A percentile compares a stretch with the other conserved stretches of the same genome.
phyloP scores from a whole-genome alignment of 306 rosid genomes.

The Prunus mira region DNA sequence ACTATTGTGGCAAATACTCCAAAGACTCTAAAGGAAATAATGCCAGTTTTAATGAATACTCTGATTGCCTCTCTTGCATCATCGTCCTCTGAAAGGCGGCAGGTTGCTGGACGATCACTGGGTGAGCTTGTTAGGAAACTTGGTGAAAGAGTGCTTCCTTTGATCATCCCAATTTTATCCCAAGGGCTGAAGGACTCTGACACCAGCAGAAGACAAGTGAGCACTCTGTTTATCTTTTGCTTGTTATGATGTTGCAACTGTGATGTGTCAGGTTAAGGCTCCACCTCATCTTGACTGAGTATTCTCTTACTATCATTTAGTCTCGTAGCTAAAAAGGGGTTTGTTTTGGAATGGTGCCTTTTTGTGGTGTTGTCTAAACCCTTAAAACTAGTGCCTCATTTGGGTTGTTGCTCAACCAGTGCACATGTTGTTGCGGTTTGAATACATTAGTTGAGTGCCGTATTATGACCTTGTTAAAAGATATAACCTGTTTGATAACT shows the following conservation, averaged over 20 bases:
- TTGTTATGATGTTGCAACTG: not conserved
- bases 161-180: slow-evolving; percentile 91
- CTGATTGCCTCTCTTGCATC: slow-evolving; percentile 95
- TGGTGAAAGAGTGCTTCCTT: slow-evolving; percentile 96
- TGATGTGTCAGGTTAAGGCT: not conserved
- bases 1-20: slow-evolving; percentile 98
- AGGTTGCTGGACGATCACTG: slow-evolving; percentile 96
- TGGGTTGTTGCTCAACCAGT: not conserved
- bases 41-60: slow-evolving; percentile 96
- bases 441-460: not conserved
- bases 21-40: slow-evolving; percentile 88
- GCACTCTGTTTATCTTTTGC: slow-evolving; percentile 13
- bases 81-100: slow-evolving; percentile 88
- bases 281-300: too few species aligned
- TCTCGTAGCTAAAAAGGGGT: not conserved
- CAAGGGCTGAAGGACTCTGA: slow-evolving; percentile 68
- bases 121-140: slow-evolving; percentile 99
- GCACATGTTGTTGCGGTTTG: not conserved
- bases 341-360: not conserved
- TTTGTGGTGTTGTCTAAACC: not conserved
- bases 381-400: not conserved
- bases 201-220: slow-evolving; percentile 86
- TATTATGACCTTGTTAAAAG: not conserved
- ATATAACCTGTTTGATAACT: not conserved
- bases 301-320: not conserved